Evolutionary conservation across 805 yeast species (phyloP), one percentile per base, ranked within the genome.

Genomic region (Yarrowia osloensis): DNA sequence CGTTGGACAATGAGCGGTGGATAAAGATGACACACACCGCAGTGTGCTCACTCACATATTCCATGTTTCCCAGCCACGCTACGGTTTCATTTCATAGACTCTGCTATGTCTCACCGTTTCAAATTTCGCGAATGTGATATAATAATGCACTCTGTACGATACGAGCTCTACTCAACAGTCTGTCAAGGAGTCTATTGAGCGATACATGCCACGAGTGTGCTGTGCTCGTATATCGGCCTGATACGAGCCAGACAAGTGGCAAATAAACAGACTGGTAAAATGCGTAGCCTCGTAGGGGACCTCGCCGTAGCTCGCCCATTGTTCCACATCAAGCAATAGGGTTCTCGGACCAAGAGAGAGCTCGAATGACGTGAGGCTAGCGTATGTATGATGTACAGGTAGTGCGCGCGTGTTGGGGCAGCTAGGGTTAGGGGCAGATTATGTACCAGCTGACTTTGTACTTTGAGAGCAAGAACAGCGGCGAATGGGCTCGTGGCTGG

Each of bases 381-480:
- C 35, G n/a, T 17, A 21, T 37, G 42, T 37, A 37, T 37, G 22
- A 22, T 37, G 17, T 42, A 42, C 46, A 42, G 46, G 55, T 29
- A 47, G 22, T 6, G 22, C 26, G 39, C 39, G 40, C 40, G 40
- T 22, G 57, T 50, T 50, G 57, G 40, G 57, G 57, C 57, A 33
- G 57, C 15, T 21, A 33, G 57, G 57, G 57, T 50, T 50, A 19
- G 57, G 55, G 40, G 28, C 29, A 33, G 57, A 33, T 21, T 12
- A 49, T 33, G 40, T 49, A 49, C 57, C 57, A 6, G 40, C 57
- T 50, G 57, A 50, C 57, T 13, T 15, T 50, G 21, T 50, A 50
- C 57, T 50, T 50, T 50, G 57, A 50, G 57, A 50, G 57, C 57
- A 50, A 29, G 33, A 50, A 28, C 24, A 22, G 9, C 1, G 12